phyloP scores from a whole-genome alignment of 495 filamentous ascomycete genomes.

The Lasiosphaeria miniovina region DNA sequence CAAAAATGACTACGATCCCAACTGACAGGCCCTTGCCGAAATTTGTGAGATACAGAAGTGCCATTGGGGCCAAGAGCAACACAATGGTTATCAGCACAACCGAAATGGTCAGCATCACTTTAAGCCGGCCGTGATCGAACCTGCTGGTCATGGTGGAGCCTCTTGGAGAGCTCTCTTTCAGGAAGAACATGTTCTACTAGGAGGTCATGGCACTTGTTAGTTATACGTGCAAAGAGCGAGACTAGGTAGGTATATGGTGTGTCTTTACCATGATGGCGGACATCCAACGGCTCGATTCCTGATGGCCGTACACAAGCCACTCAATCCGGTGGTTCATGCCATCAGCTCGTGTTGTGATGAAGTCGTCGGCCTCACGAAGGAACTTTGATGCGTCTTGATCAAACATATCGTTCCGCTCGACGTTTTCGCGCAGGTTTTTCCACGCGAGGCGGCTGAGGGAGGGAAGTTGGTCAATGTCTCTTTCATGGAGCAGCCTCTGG shows the following conservation, averaged over 20 bases:
- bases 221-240: neutral
- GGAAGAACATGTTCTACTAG: neutral
- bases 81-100: neutral
- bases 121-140: neutral
- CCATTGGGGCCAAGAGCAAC: constrained; percentile 6
- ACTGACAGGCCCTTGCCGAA: constrained; percentile 3
- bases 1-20: constrained; percentile 9
- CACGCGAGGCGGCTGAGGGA: neutral
- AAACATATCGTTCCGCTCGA: neutral
- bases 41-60: constrained; percentile 7
- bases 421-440: neutral
- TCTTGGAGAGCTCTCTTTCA: neutral
- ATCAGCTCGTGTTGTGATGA: constrained; percentile 7
- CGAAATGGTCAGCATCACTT: neutral
- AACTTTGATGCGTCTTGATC: constrained; percentile 1
- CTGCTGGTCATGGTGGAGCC: neutral
- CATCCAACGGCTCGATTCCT: neutral
- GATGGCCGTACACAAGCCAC: constrained; percentile 6
- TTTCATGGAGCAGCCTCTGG: neutral
- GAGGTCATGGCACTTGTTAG: neutral
- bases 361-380: constrained; percentile 8
- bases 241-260: neutral
- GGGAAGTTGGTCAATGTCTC: neutral
- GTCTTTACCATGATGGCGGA: neutral
- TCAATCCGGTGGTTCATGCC: constrained; percentile 2